Evolutionary conservation across 257 asterid genomes (phyloP), one percentile per base, ranked within the genome.

Genomic region (Solanum pinnatisectum): DNA sequence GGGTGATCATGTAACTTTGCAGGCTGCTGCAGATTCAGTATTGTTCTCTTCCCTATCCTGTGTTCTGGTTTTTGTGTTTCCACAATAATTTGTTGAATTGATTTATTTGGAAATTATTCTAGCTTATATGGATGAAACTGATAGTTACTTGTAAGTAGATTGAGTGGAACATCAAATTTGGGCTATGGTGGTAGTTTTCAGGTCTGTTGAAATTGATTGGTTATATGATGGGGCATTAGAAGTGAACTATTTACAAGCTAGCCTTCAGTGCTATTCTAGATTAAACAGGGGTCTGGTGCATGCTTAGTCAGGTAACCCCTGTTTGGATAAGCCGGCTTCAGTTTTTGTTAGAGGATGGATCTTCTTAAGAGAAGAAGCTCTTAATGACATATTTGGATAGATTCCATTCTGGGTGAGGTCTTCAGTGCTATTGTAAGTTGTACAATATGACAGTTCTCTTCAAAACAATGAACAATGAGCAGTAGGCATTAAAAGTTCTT

Each of bases 1-100:
- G 99, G 99, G 99, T 20, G 98, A 96, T 91, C 98, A 96, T 84
- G 91, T 96, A 89, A 96, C 98, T 13, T 90, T 96, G 91, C 98
- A 95, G 91, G 99, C 98, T 30, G 98, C 98, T 49, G 95, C 99
- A 70, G 98, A 97, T 92, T 89, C 92, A 93, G 98, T 97, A 93
- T 33, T 79, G n/a, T 25, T 65, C 32, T 87, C 88, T 88, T 82
- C 73, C 82, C 88, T 35, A 27, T 63, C 52, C 42, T 49, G 67
- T 83, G 33, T 73, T 42, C 42, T 22, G 40, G 11, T 70, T 35
- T 30, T 42, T 42, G 10, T 39, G 25, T 87, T 86, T 52, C 71
- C 87, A 44, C 79, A 65, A 30, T n/a, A 20, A 35, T 46, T 40
- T 30, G 30, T 46, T 82, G 44, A 82, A 10, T 33, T 36, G 25